Base-by-base conservation (phyloP, 805 yeast species). In the Cyberlindnera euphorbiae region DNA sequence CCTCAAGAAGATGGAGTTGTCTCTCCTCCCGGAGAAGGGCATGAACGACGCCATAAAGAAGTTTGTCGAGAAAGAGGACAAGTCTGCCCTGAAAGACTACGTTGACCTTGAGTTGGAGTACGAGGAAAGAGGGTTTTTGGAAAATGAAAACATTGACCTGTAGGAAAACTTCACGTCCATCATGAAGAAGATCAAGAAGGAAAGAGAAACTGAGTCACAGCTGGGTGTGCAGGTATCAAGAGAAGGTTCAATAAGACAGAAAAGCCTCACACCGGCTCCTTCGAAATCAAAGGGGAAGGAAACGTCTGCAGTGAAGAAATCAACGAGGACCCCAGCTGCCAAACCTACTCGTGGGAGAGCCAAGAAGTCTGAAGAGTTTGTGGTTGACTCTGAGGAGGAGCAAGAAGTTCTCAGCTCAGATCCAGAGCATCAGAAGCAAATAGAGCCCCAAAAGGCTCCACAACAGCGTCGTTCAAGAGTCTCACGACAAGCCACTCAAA, bases 51-150 rank as follows among this genome's bases (percentile, higher is more conserved):
- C 94, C 0, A 73, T 93, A 2, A 71, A 73, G 35, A 71, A 69
- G 38, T 82, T 77, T 54, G 79, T 93, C 4, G 87, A 81, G 29
- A 86, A 84, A 46, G 96, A 88, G 41, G 96, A 89, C 55, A 84
- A 81, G 52, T 63, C 66, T 24, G 77, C 89, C 0, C 62, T 90
- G 33, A 76, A 73, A 28, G 73, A 69, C n/a, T 82, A 75, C 47
- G 71, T 83, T 17, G 73, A 73, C 29, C 55, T 59, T 17, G 86
- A 82, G 32, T 27, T 49, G 27, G 46, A 46, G 16, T 35, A 38
- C 18, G 53, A 51, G 27, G 44, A 45, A 28, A 36, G 33, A 17
- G 45, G 44, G 8, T 50, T 50, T 26, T 26, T 50, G 32, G 59
- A 64, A 58, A 62, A 73, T 46, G 53, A 62, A 59, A 13, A 69